Evolutionary conservation across 2,329 filamentous ascomycete species (phyloP).

Genomic region (Rutstroemia sp.): DNA sequence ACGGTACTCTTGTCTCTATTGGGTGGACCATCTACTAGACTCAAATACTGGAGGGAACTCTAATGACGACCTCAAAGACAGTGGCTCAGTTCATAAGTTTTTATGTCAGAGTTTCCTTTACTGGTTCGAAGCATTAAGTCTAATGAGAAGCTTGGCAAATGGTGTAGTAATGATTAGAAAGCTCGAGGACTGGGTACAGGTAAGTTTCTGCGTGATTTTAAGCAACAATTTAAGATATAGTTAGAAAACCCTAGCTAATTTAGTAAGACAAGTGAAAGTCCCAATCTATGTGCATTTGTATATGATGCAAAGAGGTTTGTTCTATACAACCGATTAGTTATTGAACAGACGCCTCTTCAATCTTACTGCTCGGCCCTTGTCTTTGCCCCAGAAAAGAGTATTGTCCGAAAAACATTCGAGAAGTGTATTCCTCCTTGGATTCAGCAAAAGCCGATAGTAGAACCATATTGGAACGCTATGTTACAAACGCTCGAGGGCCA

Average conservation of each 20-base stretch:
- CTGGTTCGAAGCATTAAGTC: not conserved
- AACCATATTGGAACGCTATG: not conserved
- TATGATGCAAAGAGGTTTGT: no score
- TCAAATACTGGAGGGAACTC: not conserved
- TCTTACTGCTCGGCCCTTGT: not conserved
- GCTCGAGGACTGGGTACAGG: not conserved
- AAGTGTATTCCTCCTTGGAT: not conserved
- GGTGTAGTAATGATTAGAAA: not conserved
- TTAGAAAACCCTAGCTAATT: not conserved
- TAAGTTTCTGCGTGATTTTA: not conserved
- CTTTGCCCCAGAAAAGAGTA: not conserved
- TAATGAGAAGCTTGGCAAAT: not conserved
- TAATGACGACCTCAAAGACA: not conserved
- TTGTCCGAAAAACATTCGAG: not conserved
- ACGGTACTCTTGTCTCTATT: no score
- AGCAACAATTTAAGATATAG: no score
- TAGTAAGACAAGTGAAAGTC: no score
- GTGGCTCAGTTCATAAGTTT: not conserved
- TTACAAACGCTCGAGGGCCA: constrained; percentile 2
- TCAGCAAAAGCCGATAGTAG: not conserved
- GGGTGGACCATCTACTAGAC: no score
- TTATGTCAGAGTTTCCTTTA: not conserved
- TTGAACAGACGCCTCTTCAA: not conserved
- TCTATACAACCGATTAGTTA: no score
- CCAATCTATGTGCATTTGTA: no score